Evolutionary conservation across 371 early-diverging fungal species (phyloP).

Genomic region (Mucor irregularis): DNA sequence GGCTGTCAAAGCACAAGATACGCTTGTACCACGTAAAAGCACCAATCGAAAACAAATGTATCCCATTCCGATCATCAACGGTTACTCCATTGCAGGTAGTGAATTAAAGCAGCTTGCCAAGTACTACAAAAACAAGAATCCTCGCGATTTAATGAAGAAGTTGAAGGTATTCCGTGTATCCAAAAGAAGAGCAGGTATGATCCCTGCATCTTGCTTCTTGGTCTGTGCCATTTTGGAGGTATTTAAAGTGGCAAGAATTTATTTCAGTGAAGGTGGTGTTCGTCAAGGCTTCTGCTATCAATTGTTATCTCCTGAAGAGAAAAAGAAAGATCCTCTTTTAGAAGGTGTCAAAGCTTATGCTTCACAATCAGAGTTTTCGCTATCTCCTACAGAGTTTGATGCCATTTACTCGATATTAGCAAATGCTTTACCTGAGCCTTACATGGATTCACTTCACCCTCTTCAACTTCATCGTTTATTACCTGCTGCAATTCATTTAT

Average conservation of each 20-base stretch:
- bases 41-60: slow-evolving; percentile 35
- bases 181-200: slow-evolving; percentile 58
- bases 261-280: slow-evolving; percentile 68
- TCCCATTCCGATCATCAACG: slow-evolving; percentile 65
- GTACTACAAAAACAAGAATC: slow-evolving; percentile 29
- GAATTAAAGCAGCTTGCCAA: slow-evolving; percentile 40
- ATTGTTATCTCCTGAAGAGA: slow-evolving; percentile 42
- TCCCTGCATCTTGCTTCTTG: slow-evolving; percentile 63
- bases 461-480: slow-evolving; percentile 51
- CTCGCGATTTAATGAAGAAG: slow-evolving; percentile 31
- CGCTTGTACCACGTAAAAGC: slow-evolving; percentile 5
- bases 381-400: slow-evolving; percentile 33
- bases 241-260: slow-evolving; percentile 43
- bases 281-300: slow-evolving; percentile 62
- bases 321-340: slow-evolving; percentile 54
- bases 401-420: slow-evolving; percentile 34
- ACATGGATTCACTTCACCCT: slow-evolving; percentile 31
- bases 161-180: slow-evolving; percentile 57
- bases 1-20: slow-evolving; percentile 30
- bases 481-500: slow-evolving; percentile 53
- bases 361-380: slow-evolving; percentile 23
- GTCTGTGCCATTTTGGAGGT: slow-evolving; percentile 55
- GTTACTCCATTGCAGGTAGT: slow-evolving; percentile 48
- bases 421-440: slow-evolving; percentile 34
- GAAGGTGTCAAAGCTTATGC: slow-evolving; percentile 54